phyloP scores from a whole-genome alignment of 257 asterid species.

The Cruciata laevipes region DNA sequence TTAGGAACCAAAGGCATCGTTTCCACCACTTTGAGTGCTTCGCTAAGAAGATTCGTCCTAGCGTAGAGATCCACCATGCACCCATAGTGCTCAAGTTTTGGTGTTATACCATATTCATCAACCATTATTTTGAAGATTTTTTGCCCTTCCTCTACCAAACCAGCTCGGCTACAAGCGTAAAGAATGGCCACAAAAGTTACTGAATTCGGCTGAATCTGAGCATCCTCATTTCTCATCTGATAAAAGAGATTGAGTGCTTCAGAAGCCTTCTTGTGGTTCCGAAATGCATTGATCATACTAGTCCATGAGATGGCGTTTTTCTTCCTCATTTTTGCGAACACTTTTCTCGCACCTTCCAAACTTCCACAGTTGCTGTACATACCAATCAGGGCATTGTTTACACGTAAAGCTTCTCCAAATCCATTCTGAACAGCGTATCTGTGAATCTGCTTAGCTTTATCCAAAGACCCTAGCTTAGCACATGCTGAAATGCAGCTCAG shows the following conservation, averaged over 20 bases:
- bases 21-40: slow-evolving; percentile 58
- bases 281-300: slow-evolving; percentile 53
- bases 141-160: slow-evolving; percentile 57
- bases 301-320: slow-evolving; percentile 78
- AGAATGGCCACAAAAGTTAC: slow-evolving; percentile 64
- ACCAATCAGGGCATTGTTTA: slow-evolving; percentile 62
- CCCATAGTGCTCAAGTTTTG: slow-evolving; percentile 66
- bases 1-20: slow-evolving; percentile 77
- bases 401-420: slow-evolving; percentile 50
- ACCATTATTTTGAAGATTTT: slow-evolving; percentile 49
- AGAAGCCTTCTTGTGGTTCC: slow-evolving; percentile 56
- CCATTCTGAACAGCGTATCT: slow-evolving; percentile 34
- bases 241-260: slow-evolving; percentile 41
- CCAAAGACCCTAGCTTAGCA: slow-evolving; percentile 61
- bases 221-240: slow-evolving; percentile 50
- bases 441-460: slow-evolving; percentile 46
- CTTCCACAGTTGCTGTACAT: slow-evolving; percentile 79
- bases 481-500: slow-evolving; percentile 68
- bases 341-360: slow-evolving; percentile 48
- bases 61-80: slow-evolving; percentile 81
- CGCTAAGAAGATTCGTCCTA: slow-evolving; percentile 48
- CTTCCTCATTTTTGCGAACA: slow-evolving; percentile 33
- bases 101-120: slow-evolving; percentile 44
- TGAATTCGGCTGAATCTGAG: slow-evolving; percentile 55
- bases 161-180: slow-evolving; percentile 72